Evolutionary conservation across 2,329 filamentous ascomycete species (phyloP).

Genomic region (Alternaria arbusti): DNA sequence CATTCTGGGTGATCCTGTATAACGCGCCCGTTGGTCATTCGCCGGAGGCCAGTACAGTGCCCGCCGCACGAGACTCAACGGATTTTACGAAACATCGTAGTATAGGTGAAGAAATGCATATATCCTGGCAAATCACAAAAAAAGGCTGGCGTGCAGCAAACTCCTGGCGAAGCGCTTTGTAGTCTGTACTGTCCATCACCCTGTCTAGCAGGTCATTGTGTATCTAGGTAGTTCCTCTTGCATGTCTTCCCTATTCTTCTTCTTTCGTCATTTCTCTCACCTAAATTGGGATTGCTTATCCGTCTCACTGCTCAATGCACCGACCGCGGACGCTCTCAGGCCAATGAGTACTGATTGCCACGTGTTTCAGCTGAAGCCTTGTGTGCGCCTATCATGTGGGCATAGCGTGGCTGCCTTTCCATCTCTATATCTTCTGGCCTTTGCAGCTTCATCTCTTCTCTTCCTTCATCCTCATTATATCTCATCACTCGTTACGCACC

Average conservation of each 20-base stretch:
- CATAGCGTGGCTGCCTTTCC: neutral
- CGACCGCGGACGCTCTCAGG: neutral
- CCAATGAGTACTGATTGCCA: neutral
- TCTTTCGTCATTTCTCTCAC: neutral
- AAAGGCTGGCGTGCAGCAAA: neutral
- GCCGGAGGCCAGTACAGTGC: neutral
- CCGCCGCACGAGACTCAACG: neutral
- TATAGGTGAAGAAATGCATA: neutral
- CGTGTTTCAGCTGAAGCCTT: neutral
- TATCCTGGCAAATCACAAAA: neutral
- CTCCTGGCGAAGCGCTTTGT: neutral
- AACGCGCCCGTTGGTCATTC: neutral
- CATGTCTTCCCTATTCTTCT: too few species aligned
- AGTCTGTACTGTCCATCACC: neutral
- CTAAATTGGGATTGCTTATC: neutral
- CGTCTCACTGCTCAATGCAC: neutral
- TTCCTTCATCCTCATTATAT: neutral
- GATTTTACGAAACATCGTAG: neutral
- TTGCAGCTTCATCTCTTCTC: neutral
- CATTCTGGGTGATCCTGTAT: neutral
- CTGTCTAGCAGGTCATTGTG: neutral
- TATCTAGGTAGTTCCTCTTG: neutral
- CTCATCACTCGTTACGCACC: fast-evolving
- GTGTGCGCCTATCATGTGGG: neutral
- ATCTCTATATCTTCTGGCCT: neutral